phyloP scores from a whole-genome alignment of 164 flowering plant genomes.

The Magnolia officinalis region DNA sequence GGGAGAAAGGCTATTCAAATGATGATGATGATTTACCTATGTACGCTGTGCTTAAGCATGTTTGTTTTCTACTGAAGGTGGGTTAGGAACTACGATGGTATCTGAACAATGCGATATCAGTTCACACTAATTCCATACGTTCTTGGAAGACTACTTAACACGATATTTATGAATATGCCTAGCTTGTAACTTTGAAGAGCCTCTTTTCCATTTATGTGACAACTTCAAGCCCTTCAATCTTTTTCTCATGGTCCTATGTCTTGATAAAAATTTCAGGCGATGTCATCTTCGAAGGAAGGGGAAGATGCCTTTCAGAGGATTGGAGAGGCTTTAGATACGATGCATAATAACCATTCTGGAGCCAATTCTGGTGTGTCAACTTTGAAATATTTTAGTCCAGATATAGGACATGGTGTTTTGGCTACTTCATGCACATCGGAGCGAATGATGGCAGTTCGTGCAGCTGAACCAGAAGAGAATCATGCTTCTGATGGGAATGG shows the following conservation, averaged over 20 bases:
- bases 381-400: conserved; percentile 20
- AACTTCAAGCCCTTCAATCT: not conserved
- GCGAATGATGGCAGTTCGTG: conserved; percentile 10
- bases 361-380: conserved; percentile 28
- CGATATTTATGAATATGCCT: not conserved
- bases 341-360: conserved; percentile 23
- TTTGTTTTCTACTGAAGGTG: no score
- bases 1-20: no score
- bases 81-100: no score
- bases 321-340: conserved; percentile 49
- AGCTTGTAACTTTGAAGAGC: not conserved
- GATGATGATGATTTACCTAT: no score
- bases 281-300: conserved; percentile 37
- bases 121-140: no score
- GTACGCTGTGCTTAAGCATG: no score
- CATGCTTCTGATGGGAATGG: conserved; percentile 21
- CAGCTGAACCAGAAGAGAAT: conserved; percentile 20
- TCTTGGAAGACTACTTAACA: no score
- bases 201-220: not conserved
- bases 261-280: conserved; percentile 29
- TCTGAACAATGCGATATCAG: no score
- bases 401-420: conserved; percentile 15
- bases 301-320: conserved; percentile 34
- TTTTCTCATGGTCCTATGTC: not conserved
- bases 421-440: conserved; percentile 24